Evolutionary conservation across 169 alveolate species (phyloP).

Genomic region (Cytauxzoon felis): DNA sequence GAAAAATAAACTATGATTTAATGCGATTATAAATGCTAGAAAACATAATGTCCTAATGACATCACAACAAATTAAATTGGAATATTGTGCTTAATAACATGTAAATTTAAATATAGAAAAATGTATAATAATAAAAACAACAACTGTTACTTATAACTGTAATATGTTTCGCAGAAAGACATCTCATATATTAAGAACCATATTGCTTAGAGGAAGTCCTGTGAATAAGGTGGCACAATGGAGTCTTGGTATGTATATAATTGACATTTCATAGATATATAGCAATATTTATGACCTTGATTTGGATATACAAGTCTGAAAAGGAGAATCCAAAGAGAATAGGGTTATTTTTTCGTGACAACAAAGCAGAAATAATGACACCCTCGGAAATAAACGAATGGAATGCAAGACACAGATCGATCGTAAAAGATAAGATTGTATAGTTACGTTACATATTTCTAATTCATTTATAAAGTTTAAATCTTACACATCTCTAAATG

Average conservation of each 20-base stretch:
- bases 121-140: background rate
- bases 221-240: slow-evolving; percentile 57
- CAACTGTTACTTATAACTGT: background rate
- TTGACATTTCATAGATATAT: background rate
- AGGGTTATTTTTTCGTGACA: slow-evolving; percentile 51
- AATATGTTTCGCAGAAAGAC: slow-evolving; percentile 34
- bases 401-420: slow-evolving; percentile 42
- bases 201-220: slow-evolving; percentile 58
- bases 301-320: slow-evolving; percentile 57
- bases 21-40: background rate
- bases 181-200: slow-evolving; percentile 44
- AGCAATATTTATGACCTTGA: slow-evolving; percentile 40
- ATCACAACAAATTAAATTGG: background rate
- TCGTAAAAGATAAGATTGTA: no score
- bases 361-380: slow-evolving; percentile 25
- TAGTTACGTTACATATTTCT: no score
- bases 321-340: slow-evolving; percentile 42
- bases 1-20: background rate
- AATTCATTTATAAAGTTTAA: no score
- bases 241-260: slow-evolving; percentile 25
- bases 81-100: background rate
- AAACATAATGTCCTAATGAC: background rate
- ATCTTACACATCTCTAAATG: no score
- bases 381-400: slow-evolving; percentile 43
- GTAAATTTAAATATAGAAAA: background rate